Evolutionary conservation across 2,329 filamentous ascomycete genomes (phyloP), one percentile per base, ranked within the genome.

Genomic region (Colletotrichum euphorbiae): DNA sequence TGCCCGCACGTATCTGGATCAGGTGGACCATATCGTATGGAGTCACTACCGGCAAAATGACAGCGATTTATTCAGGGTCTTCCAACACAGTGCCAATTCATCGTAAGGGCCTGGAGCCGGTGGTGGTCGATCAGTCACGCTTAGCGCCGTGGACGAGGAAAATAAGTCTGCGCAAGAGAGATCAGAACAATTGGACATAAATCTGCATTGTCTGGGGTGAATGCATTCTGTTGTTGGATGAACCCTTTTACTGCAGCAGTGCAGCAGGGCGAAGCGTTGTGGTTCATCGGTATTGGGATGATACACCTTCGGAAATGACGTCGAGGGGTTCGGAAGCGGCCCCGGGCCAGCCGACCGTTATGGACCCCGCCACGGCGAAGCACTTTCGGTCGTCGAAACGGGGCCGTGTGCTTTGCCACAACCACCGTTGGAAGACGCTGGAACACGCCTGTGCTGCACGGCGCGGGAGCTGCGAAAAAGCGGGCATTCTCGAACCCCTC

Each of bases 121-220:
- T 40, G 21, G 15, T 45, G 15, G 45, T 52, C 31, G 38, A 63
- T 48, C 48, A 48, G 19, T 38, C n/a, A 55, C 40, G 48, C 46
- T 28, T 28, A 28, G 28, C 28, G 28, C 28, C 28, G 7, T 8
- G 28, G 28, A 28, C 6, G 15, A n/a, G 17, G 9, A 50, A 31
- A 56, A 42, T 19, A 28, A 46, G 46, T 24, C 38, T 7, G 19
- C 15, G 28, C 12, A 2, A 12, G 4, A n/a, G 46, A 50, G 21
- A 50, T 12, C 24, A 12, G 6, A 15, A 15, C 15, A 48, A 6
- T 36, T 54, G 36, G 42, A 36, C 12, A 46, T 42, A 21, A 51
- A n/a, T 28, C 11, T 24, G 46, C 46, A 65, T 64, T 46, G 65
- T 59, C 65, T 65, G 60, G 65, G 65, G 65, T 59, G 64, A 68